A percentile compares a stretch with the other conserved stretches of the same genome.
phyloP scores from a whole-genome alignment of 2,329 filamentous ascomycete genomes.

The Colletotrichum theobromicola region DNA sequence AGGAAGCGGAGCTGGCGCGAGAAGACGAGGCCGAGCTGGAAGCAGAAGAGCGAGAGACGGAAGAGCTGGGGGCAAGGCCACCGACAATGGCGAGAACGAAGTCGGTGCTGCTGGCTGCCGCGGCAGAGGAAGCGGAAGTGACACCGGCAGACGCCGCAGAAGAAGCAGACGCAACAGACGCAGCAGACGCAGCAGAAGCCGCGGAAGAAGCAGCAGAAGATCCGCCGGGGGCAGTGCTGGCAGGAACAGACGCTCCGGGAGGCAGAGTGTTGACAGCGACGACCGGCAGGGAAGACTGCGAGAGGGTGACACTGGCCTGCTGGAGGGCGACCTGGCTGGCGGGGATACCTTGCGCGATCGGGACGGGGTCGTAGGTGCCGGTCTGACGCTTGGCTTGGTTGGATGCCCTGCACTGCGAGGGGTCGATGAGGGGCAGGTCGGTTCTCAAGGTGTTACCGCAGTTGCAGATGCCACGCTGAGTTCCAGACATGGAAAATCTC shows the following conservation, averaged over 20 bases:
- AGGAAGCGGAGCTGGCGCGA: background rate
- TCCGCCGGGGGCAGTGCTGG: background rate
- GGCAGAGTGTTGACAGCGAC: background rate
- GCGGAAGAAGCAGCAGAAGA: background rate
- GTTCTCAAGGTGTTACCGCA: background rate
- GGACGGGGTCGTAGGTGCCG: background rate
- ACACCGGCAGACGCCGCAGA: background rate
- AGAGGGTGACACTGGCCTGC: background rate
- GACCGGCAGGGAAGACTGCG: background rate
- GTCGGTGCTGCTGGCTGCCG: background rate
- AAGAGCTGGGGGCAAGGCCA: background rate
- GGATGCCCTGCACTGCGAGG: background rate
- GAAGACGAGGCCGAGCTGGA: background rate
- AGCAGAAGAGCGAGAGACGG: too few species aligned
- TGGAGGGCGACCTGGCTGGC: background rate
- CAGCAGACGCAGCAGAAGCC: background rate
- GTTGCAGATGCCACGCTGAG: background rate
- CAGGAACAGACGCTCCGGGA: background rate
- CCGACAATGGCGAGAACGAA: background rate
- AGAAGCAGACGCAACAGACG: too few species aligned
- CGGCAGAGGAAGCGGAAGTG: background rate
- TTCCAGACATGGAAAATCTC: background rate
- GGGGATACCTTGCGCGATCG: background rate
- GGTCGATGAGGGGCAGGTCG: background rate
- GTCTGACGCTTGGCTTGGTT: background rate